phyloP scores from a whole-genome alignment of 768 basidiomycete species.

The Xerocomellus chrysenteron region DNA sequence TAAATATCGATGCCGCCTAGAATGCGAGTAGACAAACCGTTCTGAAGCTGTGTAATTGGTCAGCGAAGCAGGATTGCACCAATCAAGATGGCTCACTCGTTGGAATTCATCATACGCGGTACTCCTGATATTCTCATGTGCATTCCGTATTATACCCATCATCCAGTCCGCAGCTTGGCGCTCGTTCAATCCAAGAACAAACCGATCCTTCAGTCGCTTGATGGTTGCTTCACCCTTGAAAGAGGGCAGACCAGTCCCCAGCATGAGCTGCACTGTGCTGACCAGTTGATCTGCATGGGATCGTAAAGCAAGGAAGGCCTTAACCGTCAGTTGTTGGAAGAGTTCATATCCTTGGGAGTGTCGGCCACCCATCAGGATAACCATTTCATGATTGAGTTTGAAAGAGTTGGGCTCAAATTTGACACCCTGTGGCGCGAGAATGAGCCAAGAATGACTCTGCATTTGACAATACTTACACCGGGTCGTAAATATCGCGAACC shows the following conservation, averaged over 20 bases:
- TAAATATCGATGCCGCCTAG: not conserved
- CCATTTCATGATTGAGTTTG: slow-evolving; percentile 99
- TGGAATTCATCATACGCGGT: slow-evolving; percentile 97
- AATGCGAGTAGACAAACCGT: slow-evolving; percentile 35
- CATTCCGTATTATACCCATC: slow-evolving; percentile 85
- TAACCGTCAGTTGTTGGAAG: slow-evolving; percentile 91
- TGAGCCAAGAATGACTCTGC: slow-evolving; percentile 4
- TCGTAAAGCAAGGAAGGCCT: slow-evolving; percentile 96
- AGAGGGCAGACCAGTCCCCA: slow-evolving; percentile 90
- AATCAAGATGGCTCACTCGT: slow-evolving; percentile 48
- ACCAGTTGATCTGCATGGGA: slow-evolving; percentile 90
- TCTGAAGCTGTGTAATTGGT: slow-evolving; percentile 42
- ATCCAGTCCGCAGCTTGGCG: slow-evolving; percentile 93
- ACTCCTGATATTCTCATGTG: slow-evolving; percentile 92
- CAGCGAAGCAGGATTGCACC: not conserved
- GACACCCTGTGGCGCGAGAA: slow-evolving; percentile 64
- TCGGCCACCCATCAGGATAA: slow-evolving; percentile 93
- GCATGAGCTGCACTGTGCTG: slow-evolving; percentile 88
- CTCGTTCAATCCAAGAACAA: slow-evolving; percentile 78
- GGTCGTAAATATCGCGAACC: slow-evolving; percentile 44
- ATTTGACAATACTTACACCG: slow-evolving; percentile 45
- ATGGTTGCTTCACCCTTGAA: slow-evolving; percentile 97
- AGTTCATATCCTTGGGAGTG: slow-evolving; percentile 92
- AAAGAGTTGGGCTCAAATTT: slow-evolving; percentile 99
- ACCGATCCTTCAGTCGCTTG: slow-evolving; percentile 81